Percentiles rank a stretch among this genome's conserved stretches.
Conservation (phyloP, 2,329 filamentous ascomycete genomes). For the Hypoxylon sp. region DNA sequence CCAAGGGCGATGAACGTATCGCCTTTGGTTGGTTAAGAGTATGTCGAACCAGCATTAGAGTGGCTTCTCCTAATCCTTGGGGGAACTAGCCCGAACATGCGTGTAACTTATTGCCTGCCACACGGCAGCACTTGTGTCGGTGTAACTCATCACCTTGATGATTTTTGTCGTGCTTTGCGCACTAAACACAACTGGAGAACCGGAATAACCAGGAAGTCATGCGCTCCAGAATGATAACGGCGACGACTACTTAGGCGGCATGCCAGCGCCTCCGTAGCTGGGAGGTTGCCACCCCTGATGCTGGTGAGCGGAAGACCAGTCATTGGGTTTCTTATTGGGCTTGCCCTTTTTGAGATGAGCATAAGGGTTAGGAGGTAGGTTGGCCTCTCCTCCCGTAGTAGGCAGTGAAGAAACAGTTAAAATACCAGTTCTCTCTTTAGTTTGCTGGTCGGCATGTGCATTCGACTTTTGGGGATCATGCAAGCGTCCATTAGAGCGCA, state of each 20-base stretch:
- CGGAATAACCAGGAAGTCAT: not conserved
- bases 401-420: constrained; percentile 47
- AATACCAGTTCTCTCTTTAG: constrained; percentile 43
- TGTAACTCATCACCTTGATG: constrained; percentile 48
- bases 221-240: constrained; percentile 10
- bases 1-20: not conserved
- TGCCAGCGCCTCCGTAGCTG: constrained; percentile 53
- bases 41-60: constrained; percentile 22
- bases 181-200: not conserved
- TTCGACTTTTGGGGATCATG: constrained; percentile 51
- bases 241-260: constrained; percentile 29
- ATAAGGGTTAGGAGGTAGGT: constrained; percentile 52
- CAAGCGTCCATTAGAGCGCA: constrained; percentile 70
- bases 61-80: constrained; percentile 12
- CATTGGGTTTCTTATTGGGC: constrained; percentile 29
- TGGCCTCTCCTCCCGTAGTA: constrained; percentile 46
- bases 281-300: constrained; percentile 56
- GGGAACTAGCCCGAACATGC: constrained; percentile 36
- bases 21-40: not conserved
- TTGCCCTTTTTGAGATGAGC: constrained; percentile 50
- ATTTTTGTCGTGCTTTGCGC: constrained; percentile 16
- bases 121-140: constrained; percentile 17
- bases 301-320: constrained; percentile 47
- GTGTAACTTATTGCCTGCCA: constrained; percentile 16
- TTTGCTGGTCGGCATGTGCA: constrained; percentile 50